A percentile compares a stretch with the other conserved stretches of the same genome.
Conservation (phyloP, 2,329 filamentous ascomycete species). For the Diaporthe amygdali region DNA sequence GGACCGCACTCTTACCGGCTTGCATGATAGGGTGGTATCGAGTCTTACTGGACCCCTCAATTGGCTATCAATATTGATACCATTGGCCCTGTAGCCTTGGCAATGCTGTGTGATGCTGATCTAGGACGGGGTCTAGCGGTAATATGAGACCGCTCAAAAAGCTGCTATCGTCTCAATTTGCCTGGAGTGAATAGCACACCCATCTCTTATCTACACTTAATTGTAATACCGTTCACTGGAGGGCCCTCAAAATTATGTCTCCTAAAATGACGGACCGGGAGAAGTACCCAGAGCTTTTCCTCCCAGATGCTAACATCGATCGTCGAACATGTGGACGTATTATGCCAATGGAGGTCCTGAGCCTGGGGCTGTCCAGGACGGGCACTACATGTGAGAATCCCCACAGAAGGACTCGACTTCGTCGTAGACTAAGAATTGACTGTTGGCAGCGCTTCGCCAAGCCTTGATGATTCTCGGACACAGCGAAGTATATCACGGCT, state of each 20-base stretch:
- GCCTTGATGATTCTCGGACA: not conserved
- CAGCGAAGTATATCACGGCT: not conserved
- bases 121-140: not conserved
- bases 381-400: slow-evolving; percentile 36
- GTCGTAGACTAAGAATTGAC: slow-evolving; percentile 28
- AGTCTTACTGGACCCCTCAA: not conserved
- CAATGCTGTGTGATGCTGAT: not conserved
- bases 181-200: not conserved
- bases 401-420: slow-evolving; percentile 37
- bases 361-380: slow-evolving; percentile 38
- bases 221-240: not conserved
- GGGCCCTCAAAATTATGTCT: not conserved
- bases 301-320: slow-evolving; percentile 26
- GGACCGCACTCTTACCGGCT: not conserved
- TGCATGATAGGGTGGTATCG: not conserved
- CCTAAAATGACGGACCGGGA: not conserved
- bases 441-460: not conserved
- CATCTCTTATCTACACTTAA: not conserved
- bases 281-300: not conserved
- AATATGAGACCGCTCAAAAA: not conserved
- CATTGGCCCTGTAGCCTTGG: not conserved
- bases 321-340: slow-evolving; percentile 34
- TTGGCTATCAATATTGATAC: not conserved
- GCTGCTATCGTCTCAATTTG: not conserved
- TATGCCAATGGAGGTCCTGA: slow-evolving; percentile 40